Percentiles rank a stretch among this genome's conserved stretches.
These are phyloP conservation scores for Polychaeton citri DNA, from an alignment of 2,329 filamentous ascomycete species.

Conservation along the genomic window DNA sequence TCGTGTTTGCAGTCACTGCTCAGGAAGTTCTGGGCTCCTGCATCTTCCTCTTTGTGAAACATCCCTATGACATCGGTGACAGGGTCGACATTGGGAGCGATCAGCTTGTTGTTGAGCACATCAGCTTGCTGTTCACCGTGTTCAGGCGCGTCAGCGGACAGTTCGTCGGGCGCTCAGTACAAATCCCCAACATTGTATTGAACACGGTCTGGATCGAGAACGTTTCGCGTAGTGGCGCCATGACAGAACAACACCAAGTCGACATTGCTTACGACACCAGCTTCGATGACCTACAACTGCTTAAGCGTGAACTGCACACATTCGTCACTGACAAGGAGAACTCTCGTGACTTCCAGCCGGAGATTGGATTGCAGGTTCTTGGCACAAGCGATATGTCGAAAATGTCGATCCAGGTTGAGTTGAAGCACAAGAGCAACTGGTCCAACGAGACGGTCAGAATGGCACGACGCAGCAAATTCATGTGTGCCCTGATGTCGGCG, in stretches of 20 bases:
- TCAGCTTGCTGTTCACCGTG: slow-evolving; percentile 83
- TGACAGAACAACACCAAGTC: slow-evolving; percentile 73
- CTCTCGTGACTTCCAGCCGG: slow-evolving; percentile 76
- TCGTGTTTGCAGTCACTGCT: slow-evolving; percentile 82
- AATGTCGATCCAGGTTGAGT: slow-evolving; percentile 66
- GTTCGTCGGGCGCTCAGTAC: slow-evolving; percentile 47
- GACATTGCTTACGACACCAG: slow-evolving; percentile 74
- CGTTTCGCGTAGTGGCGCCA: slow-evolving; percentile 75
- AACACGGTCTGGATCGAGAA: slow-evolving; percentile 96
- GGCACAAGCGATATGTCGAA: slow-evolving; percentile 80
- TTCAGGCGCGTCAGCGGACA: slow-evolving; percentile 74
- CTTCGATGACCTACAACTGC: slow-evolving; percentile 77
- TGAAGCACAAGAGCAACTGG: slow-evolving; percentile 65
- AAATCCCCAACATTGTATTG: slow-evolving; percentile 82
- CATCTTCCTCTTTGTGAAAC: slow-evolving; percentile 98
- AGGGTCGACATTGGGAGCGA: slow-evolving; percentile 67
- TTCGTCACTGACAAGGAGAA: slow-evolving; percentile 81
- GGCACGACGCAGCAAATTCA: slow-evolving; percentile 82
- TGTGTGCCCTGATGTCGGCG: slow-evolving; percentile 79
- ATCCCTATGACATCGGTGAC: slow-evolving; percentile 92
- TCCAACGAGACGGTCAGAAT: slow-evolving; percentile 65
- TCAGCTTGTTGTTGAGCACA: slow-evolving; percentile 76
- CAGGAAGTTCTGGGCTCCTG: slow-evolving; percentile 97
- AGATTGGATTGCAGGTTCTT: slow-evolving; percentile 64
- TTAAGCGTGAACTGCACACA: slow-evolving; percentile 69